phyloP scores from a whole-genome alignment of 345 rosid species.

The Euclidium syriacum region DNA sequence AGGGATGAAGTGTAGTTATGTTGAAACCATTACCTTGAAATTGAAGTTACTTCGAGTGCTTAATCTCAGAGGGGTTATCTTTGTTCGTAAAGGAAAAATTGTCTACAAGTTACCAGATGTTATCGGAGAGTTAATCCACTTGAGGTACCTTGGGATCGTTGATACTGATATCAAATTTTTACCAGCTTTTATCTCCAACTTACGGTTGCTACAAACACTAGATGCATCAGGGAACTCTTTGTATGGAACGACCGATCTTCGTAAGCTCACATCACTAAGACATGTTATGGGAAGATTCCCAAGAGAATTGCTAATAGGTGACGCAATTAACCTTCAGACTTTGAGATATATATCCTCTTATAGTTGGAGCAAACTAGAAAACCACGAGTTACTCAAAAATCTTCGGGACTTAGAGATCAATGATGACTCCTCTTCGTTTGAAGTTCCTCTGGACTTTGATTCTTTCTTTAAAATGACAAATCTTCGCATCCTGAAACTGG shows the following conservation, averaged over 20 bases:
- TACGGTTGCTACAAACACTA: slow-evolving; percentile 3
- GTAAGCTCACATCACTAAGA: slow-evolving; percentile 8
- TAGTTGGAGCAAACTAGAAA: slow-evolving; percentile 12
- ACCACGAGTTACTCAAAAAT: not conserved
- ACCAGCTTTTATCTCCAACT: not conserved
- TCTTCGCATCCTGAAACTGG: not conserved
- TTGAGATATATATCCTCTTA: slow-evolving; percentile 18
- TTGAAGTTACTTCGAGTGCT: slow-evolving; percentile 18
- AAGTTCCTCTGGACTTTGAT: not conserved
- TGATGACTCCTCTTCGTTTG: not conserved
- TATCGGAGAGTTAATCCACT: not conserved
- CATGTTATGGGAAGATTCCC: not conserved
- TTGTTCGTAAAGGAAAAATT: not conserved
- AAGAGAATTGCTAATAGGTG: not conserved
- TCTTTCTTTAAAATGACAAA: not conserved
- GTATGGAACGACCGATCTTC: not conserved
- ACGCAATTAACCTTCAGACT: slow-evolving; percentile 7
- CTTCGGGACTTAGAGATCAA: slow-evolving; percentile 4
- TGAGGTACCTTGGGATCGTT: slow-evolving; percentile 6
- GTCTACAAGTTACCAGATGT: not conserved
- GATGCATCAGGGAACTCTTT: not conserved
- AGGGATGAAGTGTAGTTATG: fast-evolving
- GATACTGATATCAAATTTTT: not conserved
- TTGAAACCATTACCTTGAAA: not conserved
- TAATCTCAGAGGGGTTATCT: not conserved